phyloP scores from a whole-genome alignment of 495 filamentous ascomycete genomes.

The Haplographium delicatum region DNA sequence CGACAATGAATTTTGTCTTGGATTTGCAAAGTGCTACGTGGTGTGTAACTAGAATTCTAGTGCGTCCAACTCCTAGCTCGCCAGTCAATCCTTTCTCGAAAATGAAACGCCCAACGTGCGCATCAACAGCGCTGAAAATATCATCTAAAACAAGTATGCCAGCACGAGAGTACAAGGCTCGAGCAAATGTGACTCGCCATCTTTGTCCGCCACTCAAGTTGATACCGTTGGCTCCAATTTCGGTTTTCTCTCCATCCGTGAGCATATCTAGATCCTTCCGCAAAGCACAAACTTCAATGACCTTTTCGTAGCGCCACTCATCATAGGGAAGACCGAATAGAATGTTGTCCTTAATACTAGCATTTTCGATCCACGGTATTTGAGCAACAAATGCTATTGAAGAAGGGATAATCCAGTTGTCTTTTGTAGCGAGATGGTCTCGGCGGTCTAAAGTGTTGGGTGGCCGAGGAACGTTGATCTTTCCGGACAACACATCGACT shows the following conservation, averaged over 20 bases:
- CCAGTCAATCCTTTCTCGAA: constrained; percentile 68
- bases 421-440: constrained; percentile 52
- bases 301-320: constrained; percentile 56
- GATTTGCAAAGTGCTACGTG: constrained; percentile 68
- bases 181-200: constrained; percentile 74
- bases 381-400: constrained; percentile 75
- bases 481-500: constrained; percentile 49
- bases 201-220: constrained; percentile 80
- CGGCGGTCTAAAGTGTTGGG: constrained; percentile 41
- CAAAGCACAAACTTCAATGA: constrained; percentile 64
- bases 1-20: constrained; percentile 63
- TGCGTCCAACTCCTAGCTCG: constrained; percentile 60
- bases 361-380: constrained; percentile 84
- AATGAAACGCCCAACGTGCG: constrained; percentile 73
- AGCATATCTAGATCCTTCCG: constrained; percentile 71
- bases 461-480: constrained; percentile 44
- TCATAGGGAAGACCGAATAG: constrained; percentile 68
- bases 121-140: constrained; percentile 71
- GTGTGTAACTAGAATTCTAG: constrained; percentile 76
- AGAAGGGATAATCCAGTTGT: constrained; percentile 65
- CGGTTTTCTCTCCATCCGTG: constrained; percentile 66
- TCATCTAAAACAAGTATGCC: constrained; percentile 78
- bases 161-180: constrained; percentile 75
- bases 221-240: constrained; percentile 78
- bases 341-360: constrained; percentile 69